A percentile compares a stretch with the other conserved stretches of the same genome.
Evolutionary conservation across 768 basidiomycete genomes (phyloP).

Genomic region (Amanita rimosa): DNA sequence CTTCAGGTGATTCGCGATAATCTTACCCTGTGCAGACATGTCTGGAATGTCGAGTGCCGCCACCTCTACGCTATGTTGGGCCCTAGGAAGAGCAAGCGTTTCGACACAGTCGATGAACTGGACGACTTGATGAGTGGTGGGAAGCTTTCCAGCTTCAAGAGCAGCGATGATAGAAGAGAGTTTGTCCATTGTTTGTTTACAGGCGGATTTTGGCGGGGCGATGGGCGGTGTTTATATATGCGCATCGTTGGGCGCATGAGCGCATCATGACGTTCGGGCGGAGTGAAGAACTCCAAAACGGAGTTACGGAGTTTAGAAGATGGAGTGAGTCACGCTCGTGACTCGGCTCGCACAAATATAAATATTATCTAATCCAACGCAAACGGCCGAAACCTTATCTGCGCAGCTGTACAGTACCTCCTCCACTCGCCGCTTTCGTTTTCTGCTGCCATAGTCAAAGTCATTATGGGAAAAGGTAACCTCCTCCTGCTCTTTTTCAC

Average conservation of each 20-base stretch:
- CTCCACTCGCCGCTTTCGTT: conserved; percentile 16
- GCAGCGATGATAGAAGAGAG: conserved; percentile 52
- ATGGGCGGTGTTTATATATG: too few species aligned
- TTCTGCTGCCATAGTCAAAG: conserved; percentile 39
- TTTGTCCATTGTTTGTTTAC: conserved; percentile 55
- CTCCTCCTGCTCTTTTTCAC: too few species aligned
- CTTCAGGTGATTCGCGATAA: conserved; percentile 38
- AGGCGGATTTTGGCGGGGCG: too few species aligned
- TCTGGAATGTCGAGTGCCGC: conserved; percentile 10
- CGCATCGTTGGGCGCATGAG: not conserved
- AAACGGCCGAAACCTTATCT: conserved; percentile 14
- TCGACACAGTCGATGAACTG: conserved; percentile 45
- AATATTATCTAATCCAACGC: not conserved
- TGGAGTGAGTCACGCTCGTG: too few species aligned
- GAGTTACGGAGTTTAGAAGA: too few species aligned
- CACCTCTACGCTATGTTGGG: conserved; percentile 25
- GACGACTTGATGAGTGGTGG: conserved; percentile 46
- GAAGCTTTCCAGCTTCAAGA: conserved; percentile 60
- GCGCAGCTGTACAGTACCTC: conserved; percentile 30
- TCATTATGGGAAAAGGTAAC: conserved; percentile 69
- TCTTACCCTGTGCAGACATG: conserved; percentile 44
- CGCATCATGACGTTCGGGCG: conserved; percentile 1
- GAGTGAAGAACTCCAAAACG: too few species aligned
- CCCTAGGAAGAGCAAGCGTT: conserved; percentile 32
- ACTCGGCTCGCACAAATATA: too few species aligned